phyloP scores from a whole-genome alignment of 495 filamentous ascomycete genomes.

The Aspergillus kassunensis region DNA sequence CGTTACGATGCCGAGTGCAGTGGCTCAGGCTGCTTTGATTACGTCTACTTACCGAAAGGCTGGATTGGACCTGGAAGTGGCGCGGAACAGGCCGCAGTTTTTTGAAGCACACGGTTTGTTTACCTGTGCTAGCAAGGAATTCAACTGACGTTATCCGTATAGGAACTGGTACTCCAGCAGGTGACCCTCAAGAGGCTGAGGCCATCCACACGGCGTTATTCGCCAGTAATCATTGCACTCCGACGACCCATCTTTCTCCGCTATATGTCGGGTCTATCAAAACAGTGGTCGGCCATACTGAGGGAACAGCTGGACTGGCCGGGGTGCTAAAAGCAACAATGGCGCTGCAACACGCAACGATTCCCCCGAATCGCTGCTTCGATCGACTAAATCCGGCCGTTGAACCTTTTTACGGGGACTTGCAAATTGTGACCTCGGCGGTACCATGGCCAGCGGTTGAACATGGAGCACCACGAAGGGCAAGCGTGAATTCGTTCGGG shows the following conservation, averaged over 20 bases:
- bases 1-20: slow-evolving; percentile 51
- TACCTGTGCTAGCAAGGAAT: too few species aligned
- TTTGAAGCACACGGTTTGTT: slow-evolving; percentile 22
- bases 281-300: slow-evolving; percentile 43
- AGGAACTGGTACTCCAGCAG: slow-evolving; percentile 52
- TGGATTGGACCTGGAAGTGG: slow-evolving; percentile 34
- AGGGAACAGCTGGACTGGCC: slow-evolving; percentile 39
- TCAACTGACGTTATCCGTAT: too few species aligned
- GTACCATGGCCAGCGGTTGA: slow-evolving; percentile 15
- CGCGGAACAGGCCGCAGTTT: slow-evolving; percentile 17
- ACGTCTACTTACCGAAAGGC: slow-evolving; percentile 36
- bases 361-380: slow-evolving; percentile 33
- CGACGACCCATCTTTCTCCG: neutral
- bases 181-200: slow-evolving; percentile 57
- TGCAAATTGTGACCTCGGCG: slow-evolving; percentile 11
- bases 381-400: slow-evolving; percentile 33
- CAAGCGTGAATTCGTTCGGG: slow-evolving; percentile 27
- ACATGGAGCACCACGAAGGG: slow-evolving; percentile 12
- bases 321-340: slow-evolving; percentile 37
- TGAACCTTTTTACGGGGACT: slow-evolving; percentile 24
- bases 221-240: too few species aligned
- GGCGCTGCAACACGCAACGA: slow-evolving; percentile 24
- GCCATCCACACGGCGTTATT: slow-evolving; percentile 37
- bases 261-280: slow-evolving; percentile 36
- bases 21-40: slow-evolving; percentile 50